Evolutionary conservation across 495 filamentous ascomycete genomes (phyloP).

Genomic region (Achaetomiella virescens): DNA sequence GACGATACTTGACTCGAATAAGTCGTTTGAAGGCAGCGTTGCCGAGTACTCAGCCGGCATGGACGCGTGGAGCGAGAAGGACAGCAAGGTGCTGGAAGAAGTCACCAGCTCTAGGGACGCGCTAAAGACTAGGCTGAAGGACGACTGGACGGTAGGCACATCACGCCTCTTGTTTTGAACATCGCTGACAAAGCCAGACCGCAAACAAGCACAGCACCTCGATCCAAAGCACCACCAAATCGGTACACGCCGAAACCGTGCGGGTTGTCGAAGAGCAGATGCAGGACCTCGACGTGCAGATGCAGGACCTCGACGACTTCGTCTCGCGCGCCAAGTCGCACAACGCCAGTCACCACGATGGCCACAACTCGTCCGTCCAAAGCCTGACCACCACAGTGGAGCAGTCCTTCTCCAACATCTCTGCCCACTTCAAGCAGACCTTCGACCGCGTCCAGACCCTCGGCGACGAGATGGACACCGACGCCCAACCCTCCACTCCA

Average conservation of each 20-base stretch:
- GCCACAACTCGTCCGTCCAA: conserved; percentile 54
- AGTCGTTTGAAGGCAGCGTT: conserved; percentile 57
- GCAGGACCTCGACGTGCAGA: conserved; percentile 74
- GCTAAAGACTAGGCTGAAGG: conserved; percentile 73
- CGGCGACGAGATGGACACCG: conserved; percentile 53
- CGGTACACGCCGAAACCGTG: conserved; percentile 87
- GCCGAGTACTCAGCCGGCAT: conserved; percentile 63
- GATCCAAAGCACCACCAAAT: conserved; percentile 73
- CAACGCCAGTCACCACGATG: conserved; percentile 68
- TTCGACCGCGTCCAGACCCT: conserved; percentile 57
- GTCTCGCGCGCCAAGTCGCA: conserved; percentile 76
- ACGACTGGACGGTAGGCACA: conserved; percentile 73
- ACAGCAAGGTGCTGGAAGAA: conserved; percentile 61
- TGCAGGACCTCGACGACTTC: conserved; percentile 84
- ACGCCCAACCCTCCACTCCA: conserved; percentile 46
- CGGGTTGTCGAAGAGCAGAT: conserved; percentile 87
- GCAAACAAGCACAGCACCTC: conserved; percentile 74
- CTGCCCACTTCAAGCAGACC: conserved; percentile 55
- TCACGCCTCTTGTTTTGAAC: not conserved
- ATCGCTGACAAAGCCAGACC: conserved; percentile 42
- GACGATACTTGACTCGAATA: conserved; percentile 55
- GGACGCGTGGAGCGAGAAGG: conserved; percentile 66
- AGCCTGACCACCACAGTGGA: conserved; percentile 58
- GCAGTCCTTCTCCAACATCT: conserved; percentile 63
- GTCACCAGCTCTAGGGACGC: conserved; percentile 65